Evolutionary conservation across 2,329 filamentous ascomycete genomes (phyloP), one percentile per base, ranked within the genome.

Genomic region (Lasiodiplodia sp.): DNA sequence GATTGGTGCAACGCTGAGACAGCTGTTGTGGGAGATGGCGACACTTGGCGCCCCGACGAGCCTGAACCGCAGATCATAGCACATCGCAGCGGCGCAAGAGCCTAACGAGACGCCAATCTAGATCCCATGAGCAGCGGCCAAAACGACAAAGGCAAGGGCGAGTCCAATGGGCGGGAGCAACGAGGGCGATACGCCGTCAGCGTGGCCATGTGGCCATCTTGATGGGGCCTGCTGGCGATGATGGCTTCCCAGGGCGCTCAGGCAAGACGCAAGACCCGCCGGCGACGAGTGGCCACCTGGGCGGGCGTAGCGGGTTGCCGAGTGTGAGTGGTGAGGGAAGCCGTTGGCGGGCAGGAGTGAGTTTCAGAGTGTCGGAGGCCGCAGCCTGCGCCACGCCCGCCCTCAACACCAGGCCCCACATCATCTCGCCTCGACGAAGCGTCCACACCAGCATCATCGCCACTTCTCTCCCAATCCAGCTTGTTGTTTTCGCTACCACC

Each of bases 1-100:
- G 47, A 64, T 64, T 64, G 60, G 60, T 38, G 60, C 28, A 25
- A 14, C 12, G 60, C n/a, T 52, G 60, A 64, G 60, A 64, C 60
- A 23, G n/a, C 44, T 52, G 28, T n/a, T 49, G 60, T 64, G 60
- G 60, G 60, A 64, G 47, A 64, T 37, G 44, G 44, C 40, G 21
- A 49, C 44, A 38, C 44, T 31, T 64, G 60, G 60, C 60, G 60
- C 60, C 60, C 23, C 47, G 23, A 7, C 31, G 47, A 64, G 44
- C 25, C 60, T 52, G 52, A 52, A 31, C 60, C 47, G 60, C 31
- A 64, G 60, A 64, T 64, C 60, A 38, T 11, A 23, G 40, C 51
- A 64, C 12, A 38, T 52, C 60, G n/a, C 44, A 11, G 60, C 47
- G n/a, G 28, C 23, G 60, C n/a, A 31, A n/a, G 18, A 51, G 47